Conservation (phyloP, 176 grass and related monocot genomes). For the Zoysia japonica region DNA sequence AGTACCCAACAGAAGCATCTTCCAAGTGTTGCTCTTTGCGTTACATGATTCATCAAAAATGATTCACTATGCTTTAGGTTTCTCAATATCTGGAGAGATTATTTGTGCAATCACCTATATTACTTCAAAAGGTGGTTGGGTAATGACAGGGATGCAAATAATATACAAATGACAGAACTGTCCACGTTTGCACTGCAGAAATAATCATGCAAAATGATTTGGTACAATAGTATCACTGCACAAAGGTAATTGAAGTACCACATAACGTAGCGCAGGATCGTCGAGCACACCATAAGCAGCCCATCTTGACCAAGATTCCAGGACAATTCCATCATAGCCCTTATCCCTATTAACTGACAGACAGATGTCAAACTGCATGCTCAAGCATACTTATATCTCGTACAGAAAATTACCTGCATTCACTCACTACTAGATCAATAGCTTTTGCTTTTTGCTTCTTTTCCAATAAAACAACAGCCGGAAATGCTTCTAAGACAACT, state of each 20-base stretch:
- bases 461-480: conserved; percentile 63
- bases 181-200: conserved; percentile 3
- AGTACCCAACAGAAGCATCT: not conserved
- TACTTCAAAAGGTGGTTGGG: conserved; percentile 19
- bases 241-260: conserved; percentile 46
- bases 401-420: conserved; percentile 72
- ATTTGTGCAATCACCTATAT: not conserved
- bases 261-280: conserved; percentile 63
- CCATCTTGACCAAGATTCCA: conserved; percentile 98
- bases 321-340: conserved; percentile 89
- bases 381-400: conserved; percentile 35
- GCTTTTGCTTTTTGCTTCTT: conserved; percentile 66
- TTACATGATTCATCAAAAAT: conserved; percentile 1
- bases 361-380: conserved; percentile 46
- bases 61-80: not conserved
- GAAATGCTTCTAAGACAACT: conserved; percentile 91
- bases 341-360: conserved; percentile 77
- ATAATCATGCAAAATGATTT: conserved; percentile 31
- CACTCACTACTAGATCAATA: conserved; percentile 77
- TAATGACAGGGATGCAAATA: conserved; percentile 28
- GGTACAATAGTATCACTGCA: conserved; percentile 22
- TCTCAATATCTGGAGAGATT: conserved; percentile 2
- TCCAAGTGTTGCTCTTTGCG: not conserved
- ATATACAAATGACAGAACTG: conserved; percentile 15
- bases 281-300: conserved; percentile 79